Evolutionary conservation across 192 early-diverging fungal genomes (phyloP).

Genomic region (Umbelopsis sp.): DNA sequence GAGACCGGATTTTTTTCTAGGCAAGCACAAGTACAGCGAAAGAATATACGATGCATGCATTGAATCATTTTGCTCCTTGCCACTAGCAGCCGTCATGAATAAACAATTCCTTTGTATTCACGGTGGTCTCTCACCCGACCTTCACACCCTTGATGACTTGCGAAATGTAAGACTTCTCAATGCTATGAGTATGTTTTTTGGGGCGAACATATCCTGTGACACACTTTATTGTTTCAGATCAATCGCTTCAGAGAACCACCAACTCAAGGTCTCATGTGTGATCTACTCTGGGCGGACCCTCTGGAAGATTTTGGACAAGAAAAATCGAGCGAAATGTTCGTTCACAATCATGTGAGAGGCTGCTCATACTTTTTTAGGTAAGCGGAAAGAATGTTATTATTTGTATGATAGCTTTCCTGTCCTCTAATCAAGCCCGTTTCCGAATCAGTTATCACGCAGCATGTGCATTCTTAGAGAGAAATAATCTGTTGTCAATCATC

Average conservation of each 20-base stretch:
- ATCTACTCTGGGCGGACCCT: conserved; percentile 94
- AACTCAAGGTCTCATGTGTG: conserved; percentile 94
- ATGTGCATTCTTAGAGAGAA: conserved; percentile 91
- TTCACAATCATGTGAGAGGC: conserved; percentile 92
- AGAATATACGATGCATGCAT: conserved; percentile 89
- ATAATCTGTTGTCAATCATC: conserved; percentile 92
- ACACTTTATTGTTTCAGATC: conserved; percentile 51
- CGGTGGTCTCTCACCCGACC: conserved; percentile 92
- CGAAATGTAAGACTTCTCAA: conserved; percentile 47
- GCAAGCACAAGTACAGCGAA: conserved; percentile 93
- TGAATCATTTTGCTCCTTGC: conserved; percentile 89
- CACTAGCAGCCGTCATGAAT: conserved; percentile 94
- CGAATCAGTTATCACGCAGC: conserved; percentile 79
- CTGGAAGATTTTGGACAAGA: conserved; percentile 97
- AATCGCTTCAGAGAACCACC: conserved; percentile 93
- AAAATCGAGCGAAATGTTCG: conserved; percentile 83
- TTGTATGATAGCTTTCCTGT: neutral
- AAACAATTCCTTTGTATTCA: conserved; percentile 96
- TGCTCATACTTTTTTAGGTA: conserved; percentile 95
- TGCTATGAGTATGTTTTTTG: neutral
- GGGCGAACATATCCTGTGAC: neutral
- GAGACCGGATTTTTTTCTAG: conserved; percentile 41
- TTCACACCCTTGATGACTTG: conserved; percentile 91
- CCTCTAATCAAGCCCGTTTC: neutral
- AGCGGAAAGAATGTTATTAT: neutral